Conservation (phyloP, 2,329 filamentous ascomycete genomes). For the Fusarium agapanthi region DNA sequence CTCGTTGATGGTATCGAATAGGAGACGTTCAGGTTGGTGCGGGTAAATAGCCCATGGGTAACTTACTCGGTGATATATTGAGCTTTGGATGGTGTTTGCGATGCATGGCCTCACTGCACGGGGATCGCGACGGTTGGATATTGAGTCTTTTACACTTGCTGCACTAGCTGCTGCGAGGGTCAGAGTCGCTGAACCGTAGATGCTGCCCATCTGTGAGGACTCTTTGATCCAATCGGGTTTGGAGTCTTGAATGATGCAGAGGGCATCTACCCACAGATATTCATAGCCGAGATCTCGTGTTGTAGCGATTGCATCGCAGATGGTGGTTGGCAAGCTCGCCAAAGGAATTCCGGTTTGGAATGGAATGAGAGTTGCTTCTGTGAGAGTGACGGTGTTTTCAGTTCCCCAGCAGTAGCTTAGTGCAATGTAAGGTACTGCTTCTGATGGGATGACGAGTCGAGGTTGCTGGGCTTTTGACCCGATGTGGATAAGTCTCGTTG, state of each 20-base stretch:
- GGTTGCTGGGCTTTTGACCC: background rate
- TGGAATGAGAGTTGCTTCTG: fast-evolving
- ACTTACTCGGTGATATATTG: background rate
- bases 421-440: background rate
- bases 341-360: background rate
- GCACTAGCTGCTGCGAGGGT: background rate
- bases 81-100: background rate
- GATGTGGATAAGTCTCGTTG: background rate
- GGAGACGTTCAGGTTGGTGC: background rate
- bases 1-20: background rate
- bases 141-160: background rate
- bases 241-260: background rate
- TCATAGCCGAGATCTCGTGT: background rate
- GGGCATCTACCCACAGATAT: background rate
- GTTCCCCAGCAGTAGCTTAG: conserved; percentile 4
- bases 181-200: background rate
- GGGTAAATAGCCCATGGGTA: conserved; percentile 10
- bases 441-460: background rate
- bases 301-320: background rate
- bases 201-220: background rate
- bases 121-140: background rate
- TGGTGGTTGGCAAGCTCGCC: background rate
- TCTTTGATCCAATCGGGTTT: background rate
- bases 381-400: background rate
- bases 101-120: background rate